Evolutionary conservation across 1,284 basidiomycete genomes (phyloP), one percentile per base, ranked within the genome.

Genomic region (Fistulinella cinereoalba): DNA sequence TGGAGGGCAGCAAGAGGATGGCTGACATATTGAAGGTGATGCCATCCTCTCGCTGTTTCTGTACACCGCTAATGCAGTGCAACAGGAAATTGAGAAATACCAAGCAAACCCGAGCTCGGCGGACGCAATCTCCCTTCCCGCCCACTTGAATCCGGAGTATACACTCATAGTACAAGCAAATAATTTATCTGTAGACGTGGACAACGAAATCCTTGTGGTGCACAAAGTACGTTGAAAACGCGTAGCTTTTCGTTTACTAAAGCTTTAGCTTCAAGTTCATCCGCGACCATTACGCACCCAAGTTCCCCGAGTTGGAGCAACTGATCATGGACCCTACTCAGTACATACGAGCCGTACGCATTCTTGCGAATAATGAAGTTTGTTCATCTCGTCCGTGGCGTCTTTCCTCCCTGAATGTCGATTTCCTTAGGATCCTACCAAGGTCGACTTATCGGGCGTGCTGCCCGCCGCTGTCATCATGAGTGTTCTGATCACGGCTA

Each of bases 271-370:
- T n/a, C 50, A 60, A 92, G 87, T 99, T 97, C 75, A 97, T 99
- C 61, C 87, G 97, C 55, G 97, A 99, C 64, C 96, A 98, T 71
- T 99, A 99, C 67, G 83, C 89, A 1, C 81, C 90, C 19, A 92
- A 95, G 54, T 99, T 99, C 67, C 96, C 97, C 10, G 96, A 99
- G 61, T 81, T 99, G 18, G 97, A 98, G 66, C 90, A 96, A 57
- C 81, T 99, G 29, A 89, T 99, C 25, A 80, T 84, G 7, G 93
- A 97, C 59, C 90, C 97, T 3, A 79, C 84, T 51, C 93, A 95
- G 74, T 99, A 93, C 68, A 93, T 97, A 51, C 85, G 86, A 33
- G 87, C 95, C 6, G 96, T 98, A 7, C 81, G 90, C 49, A 85
- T 83, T 1, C 77, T 99, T 42, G 96, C 83, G 11, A 98, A 99